Evolutionary conservation across 2,329 filamentous ascomycete genomes (phyloP).

Genomic region (Ascosphaera apis): DNA sequence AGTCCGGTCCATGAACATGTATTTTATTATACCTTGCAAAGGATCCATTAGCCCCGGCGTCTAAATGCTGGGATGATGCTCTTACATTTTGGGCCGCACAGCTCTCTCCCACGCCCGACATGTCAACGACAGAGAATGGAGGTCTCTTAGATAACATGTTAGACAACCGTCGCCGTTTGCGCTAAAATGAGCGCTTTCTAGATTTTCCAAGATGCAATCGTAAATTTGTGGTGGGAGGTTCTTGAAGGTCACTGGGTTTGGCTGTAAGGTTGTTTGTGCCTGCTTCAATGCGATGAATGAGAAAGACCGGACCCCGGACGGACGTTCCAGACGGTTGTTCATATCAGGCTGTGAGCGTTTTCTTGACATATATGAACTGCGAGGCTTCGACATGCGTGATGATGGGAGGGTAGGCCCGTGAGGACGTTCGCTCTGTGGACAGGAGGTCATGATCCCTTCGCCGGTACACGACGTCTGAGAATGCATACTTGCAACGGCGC

Average conservation of each 20-base stretch:
- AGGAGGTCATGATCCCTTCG: neutral
- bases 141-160: conserved; percentile 31
- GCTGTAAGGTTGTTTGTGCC: conserved; percentile 14
- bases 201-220: conserved; percentile 28
- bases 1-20: conserved; percentile 26
- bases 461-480: neutral
- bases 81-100: conserved; percentile 28
- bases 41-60: conserved; percentile 3
- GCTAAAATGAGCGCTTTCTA: conserved; percentile 23
- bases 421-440: neutral
- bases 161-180: conserved; percentile 22
- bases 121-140: conserved; percentile 29
- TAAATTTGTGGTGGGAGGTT: conserved; percentile 30
- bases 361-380: neutral
- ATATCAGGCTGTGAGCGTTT: neutral
- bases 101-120: conserved; percentile 33
- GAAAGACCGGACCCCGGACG: conserved; percentile 2
- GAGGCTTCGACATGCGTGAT: neutral
- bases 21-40: conserved; percentile 25
- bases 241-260: conserved; percentile 18
- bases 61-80: conserved; percentile 7
- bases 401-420: neutral
- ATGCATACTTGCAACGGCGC: neutral
- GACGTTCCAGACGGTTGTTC: neutral
- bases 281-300: conserved; percentile 17